These are phyloP conservation scores for Coemansia sp. DNA, from an alignment of 192 early-diverging fungal genomes.

Conservation along the genomic window DNA sequence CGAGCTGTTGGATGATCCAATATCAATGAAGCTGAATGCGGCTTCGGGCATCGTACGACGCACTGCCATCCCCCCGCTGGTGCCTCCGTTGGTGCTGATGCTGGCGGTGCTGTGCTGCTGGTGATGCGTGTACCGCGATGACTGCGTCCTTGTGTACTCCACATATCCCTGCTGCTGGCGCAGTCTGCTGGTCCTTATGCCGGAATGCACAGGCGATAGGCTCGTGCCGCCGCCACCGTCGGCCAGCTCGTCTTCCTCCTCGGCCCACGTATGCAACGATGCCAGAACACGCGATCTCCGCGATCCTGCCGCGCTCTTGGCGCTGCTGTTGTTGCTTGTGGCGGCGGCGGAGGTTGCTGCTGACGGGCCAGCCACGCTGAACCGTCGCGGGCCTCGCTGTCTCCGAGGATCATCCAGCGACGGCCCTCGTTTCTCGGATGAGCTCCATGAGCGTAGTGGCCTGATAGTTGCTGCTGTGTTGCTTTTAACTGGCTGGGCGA, in stretches of 20 bases:
- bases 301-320: slow-evolving; percentile 19
- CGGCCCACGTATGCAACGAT: slow-evolving; percentile 51
- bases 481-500: not conserved
- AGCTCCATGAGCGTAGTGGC: slow-evolving; percentile 50
- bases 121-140: slow-evolving; percentile 1
- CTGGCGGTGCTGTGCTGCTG: slow-evolving; percentile 1
- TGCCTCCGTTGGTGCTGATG: not conserved
- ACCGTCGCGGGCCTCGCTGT: slow-evolving; percentile 17
- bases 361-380: slow-evolving; percentile 34
- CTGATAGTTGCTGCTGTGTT: slow-evolving; percentile 11
- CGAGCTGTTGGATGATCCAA: slow-evolving; percentile 33
- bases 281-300: slow-evolving; percentile 32
- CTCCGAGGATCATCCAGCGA: slow-evolving; percentile 17
- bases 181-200: not conserved
- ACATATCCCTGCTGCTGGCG: not conserved
- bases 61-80: not conserved
- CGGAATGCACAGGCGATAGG: not conserved
- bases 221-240: not conserved
- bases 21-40: slow-evolving; percentile 23
- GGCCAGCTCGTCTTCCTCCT: slow-evolving; percentile 42
- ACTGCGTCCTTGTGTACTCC: slow-evolving; percentile 1
- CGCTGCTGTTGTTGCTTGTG: slow-evolving; percentile 19
- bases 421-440: slow-evolving; percentile 37
- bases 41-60: slow-evolving; percentile 6
- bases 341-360: not conserved